Evolutionary conservation across 2,329 filamentous ascomycete species (phyloP), one percentile per base, ranked within the genome.

Genomic region (Cladosporium sp.): DNA sequence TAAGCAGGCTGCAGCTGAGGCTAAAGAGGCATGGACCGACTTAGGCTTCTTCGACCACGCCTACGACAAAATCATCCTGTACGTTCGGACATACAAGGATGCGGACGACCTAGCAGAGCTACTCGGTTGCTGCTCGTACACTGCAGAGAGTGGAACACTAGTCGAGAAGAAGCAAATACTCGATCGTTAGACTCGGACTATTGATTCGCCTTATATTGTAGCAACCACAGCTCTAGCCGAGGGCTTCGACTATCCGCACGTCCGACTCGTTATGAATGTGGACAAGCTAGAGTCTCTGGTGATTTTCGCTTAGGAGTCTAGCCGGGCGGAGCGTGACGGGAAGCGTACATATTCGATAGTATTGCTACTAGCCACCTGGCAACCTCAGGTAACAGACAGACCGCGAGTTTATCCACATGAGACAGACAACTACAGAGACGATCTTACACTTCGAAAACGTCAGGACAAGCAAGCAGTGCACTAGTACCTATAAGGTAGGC

Each of bases 231-330:
- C 67, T 41, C 59, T 68, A 11, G 44, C 38, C 12, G 41, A 59
- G 12, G 36, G 67, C 18, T 61, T 68, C 41, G 65, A 68, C 36
- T 65, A 66, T 54, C 60, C 57, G 15, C n/a, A 66, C 34, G 36
- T 68, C 10, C 38, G 54, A 5, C 55, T 68, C 21, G 57, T 63
- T 11, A 60, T 68, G 7, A 54, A 68, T 18, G 38, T 66, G 24
- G 57, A 66, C 59, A 52, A 66, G 54, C 66, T 41, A 4, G 59
- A 66, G 5, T 65, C 59, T 36, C 34, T 68, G 21, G 55, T 68
- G 28, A 24, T 59, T 26, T 68, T 68, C 34, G 59, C 65, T 7
- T 36, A 68, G 51, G 65, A 68, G 55, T 66, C 65, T 41, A 28
- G 67, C 15, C 54, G 59, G 30, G 65, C 41, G 14, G 55, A 60